Evolutionary conservation across 345 rosid species (phyloP), one percentile per base, ranked within the genome.

Genomic region (Schrenkiella parvula): DNA sequence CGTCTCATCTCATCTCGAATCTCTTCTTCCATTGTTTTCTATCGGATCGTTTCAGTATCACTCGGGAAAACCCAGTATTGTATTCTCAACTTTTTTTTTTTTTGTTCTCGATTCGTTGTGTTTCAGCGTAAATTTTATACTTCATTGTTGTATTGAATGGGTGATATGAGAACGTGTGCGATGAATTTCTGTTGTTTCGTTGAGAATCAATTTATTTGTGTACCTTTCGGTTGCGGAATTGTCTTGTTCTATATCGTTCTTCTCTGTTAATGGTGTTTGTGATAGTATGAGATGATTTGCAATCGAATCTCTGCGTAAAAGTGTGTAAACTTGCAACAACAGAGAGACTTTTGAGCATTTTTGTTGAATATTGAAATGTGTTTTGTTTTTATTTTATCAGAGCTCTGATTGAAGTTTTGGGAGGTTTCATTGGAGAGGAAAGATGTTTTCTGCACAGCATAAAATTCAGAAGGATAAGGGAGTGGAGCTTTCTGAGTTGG

Each of bases 401-500:
- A 5, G 34, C 8, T 32, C 4, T 9, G 5, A 8, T 39, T 26
- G 3, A 67, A 19, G 38, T 35, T n/a, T 15, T 47, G 15, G 26
- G 38, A 58, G 35, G 23, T 70, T 57, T 18, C 4, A 6, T 50
- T 52, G 32, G n/a, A 21, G 64, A n/a, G 41, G 18, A 51, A 85
- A 82, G 78, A 92, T 92, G 98, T 92, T 74, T 68, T 85, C 97
- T 0, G 76, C 92, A 0, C 83, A 82, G 80, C 86, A 86, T 78
- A 91, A 91, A 71, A 89, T 91, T 69, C 85, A 79, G 72, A 91
- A 91, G 73, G 98, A 92, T 11, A 85, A 86, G 71, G 90, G 87
- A 80, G 90, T 72, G 13, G 98, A 86, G 25, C 90, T 90, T 52
- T 70, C 88, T 17, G 96, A 92, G 43, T 86, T 89, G 29, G 96